These are phyloP conservation scores for Picocystis salinarum DNA, from an alignment of 139 green algal genomes.

Conservation along the genomic window DNA sequence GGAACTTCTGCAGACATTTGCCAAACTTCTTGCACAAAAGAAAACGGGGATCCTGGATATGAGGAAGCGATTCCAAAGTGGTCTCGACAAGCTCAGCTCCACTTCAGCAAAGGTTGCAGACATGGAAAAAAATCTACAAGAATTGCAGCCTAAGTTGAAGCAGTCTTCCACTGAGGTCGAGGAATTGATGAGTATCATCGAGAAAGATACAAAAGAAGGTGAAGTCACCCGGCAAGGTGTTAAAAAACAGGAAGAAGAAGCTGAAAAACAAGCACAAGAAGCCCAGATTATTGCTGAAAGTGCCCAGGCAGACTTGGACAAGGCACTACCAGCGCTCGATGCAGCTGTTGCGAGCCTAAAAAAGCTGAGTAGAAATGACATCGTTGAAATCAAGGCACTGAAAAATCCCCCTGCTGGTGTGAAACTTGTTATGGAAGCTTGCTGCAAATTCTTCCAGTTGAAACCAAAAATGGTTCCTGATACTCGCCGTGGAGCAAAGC, in stretches of 20 bases:
- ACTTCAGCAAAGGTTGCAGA: conserved; percentile 52
- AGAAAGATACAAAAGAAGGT: conserved; percentile 43
- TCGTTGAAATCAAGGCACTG: conserved; percentile 57
- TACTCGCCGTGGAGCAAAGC: conserved; percentile 22
- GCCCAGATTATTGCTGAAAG: conserved; percentile 49
- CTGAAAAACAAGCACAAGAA: conserved; percentile 50
- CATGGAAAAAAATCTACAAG: conserved; percentile 52
- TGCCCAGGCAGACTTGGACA: conserved; percentile 57
- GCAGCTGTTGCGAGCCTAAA: conserved; percentile 41
- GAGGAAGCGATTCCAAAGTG: conserved; percentile 47
- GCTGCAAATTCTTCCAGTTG: conserved; percentile 70
- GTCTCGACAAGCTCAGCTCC: conserved; percentile 58
- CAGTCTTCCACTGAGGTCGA: conserved; percentile 50
- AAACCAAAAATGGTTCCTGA: conserved; percentile 66
- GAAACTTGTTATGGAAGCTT: conserved; percentile 57
- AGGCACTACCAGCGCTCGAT: conserved; percentile 59
- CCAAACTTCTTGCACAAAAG: conserved; percentile 28
- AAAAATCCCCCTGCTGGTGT: conserved; percentile 49
- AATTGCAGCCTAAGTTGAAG: conserved; percentile 56
- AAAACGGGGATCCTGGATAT: conserved; percentile 29
- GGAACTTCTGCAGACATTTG: conserved; percentile 71
- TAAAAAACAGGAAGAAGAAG: conserved; percentile 41
- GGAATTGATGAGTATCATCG: conserved; percentile 58
- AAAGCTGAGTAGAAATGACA: conserved; percentile 56
- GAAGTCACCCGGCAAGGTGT: conserved; percentile 41